Base-by-base conservation (phyloP, 2,329 filamentous ascomycete genomes). In the Eutypa lata region DNA sequence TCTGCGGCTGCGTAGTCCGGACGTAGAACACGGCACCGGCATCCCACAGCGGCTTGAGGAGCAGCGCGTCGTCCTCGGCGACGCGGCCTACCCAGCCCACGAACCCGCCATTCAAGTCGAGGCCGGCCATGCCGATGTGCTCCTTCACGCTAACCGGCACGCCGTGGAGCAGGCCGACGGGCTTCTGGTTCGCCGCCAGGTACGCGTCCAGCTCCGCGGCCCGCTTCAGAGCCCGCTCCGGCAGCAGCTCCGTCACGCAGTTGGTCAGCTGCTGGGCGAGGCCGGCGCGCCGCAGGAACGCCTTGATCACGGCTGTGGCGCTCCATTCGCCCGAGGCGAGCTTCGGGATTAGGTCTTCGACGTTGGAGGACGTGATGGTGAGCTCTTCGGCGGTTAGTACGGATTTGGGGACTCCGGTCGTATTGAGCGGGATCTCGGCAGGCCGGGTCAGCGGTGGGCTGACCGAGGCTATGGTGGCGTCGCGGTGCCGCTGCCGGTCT, bases 271-370 rank as follows among this genome's bases (percentile, higher is more conserved):
- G 74, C 55, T 80, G 77, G 1, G 81, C 80, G 19, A 84, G 63
- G 4, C 65, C 79, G 24, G 82, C 82, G 40, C 82, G 70, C 44
- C 78, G 70, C 43, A 84, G 66, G 62, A 84, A 85, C 1, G 81
- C 81, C 31, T 70, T 74, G 3, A 72, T 74, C 8, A 84, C 76
- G 16, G 70, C 64, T 1, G 68, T 68, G 31, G 74, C 70, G 11
- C 69, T 75, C 19, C 79, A 59, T 49, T 73, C 66, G 7, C 75
- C 74, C 7, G 66, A 69, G 6, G 76, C 71, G 35, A 84, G 68
- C 49, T 66, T 65, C 18, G 63, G 57, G 1, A 75, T 60, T 2
- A 82, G 69, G 50, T 75, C 72, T n/a, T 78, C 69, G 5, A 75
- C 65, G 38, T 68, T 60, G 8, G 60, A 70, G 53, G 78, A 73